Evolutionary conservation across 495 filamentous ascomycete species (phyloP).

Genomic region (Cercophora sp.): DNA sequence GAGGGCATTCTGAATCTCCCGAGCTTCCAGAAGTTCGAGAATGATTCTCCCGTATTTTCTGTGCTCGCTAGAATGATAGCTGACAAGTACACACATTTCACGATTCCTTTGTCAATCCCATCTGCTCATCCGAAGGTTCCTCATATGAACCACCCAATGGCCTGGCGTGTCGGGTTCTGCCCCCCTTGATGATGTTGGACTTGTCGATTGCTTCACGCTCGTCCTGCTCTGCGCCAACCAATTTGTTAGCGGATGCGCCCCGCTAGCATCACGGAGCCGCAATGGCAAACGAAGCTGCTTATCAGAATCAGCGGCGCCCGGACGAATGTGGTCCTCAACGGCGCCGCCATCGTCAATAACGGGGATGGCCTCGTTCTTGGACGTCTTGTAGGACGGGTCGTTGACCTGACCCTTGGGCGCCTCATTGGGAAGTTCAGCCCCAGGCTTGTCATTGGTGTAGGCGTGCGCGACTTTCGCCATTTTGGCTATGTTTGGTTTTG

Average conservation of each 20-base stretch:
- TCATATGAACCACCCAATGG: constrained; percentile 42
- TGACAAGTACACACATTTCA: too few relatives aligned
- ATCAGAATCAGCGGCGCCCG: constrained; percentile 45
- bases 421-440: constrained; percentile 13
- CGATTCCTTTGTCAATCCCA: constrained; percentile 17
- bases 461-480: constrained; percentile 27
- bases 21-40: neutral
- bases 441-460: constrained; percentile 21
- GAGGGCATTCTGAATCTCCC: too few relatives aligned
- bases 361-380: constrained; percentile 42
- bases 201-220: constrained; percentile 52
- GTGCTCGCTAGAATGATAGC: neutral
- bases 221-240: constrained; percentile 38
- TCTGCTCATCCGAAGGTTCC: constrained; percentile 52
- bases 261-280: too few relatives aligned
- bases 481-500: neutral
- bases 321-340: constrained; percentile 46
- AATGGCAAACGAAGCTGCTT: constrained; percentile 49
- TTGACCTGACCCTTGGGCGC: constrained; percentile 24
- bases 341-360: constrained; percentile 49
- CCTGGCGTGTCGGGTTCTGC: constrained; percentile 48
- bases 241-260: constrained; percentile 4
- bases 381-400: constrained; percentile 30
- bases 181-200: constrained; percentile 46
- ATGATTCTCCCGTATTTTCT: too few relatives aligned